Conservation (phyloP, 345 rosid species). For the Reutealis trisperma region DNA sequence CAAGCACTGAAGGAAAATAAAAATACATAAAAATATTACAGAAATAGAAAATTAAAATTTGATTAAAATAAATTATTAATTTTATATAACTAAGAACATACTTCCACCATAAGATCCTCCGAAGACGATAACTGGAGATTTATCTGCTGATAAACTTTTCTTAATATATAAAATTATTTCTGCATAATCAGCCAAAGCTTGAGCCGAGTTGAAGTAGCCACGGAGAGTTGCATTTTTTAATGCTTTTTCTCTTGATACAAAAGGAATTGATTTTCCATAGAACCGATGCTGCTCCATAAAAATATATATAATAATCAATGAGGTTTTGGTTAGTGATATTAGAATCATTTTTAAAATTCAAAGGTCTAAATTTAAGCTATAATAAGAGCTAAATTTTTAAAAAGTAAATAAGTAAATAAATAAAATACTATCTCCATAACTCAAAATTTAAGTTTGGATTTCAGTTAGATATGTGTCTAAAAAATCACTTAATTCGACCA, state of each 20-base stretch:
- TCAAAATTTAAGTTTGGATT: too few relatives aligned
- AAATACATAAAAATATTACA: background rate
- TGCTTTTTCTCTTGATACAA: background rate
- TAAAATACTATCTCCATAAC: too few relatives aligned
- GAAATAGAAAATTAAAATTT: background rate
- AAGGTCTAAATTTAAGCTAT: too few relatives aligned
- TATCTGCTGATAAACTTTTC: background rate
- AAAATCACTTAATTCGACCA: too few relatives aligned
- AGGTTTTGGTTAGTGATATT: too few relatives aligned
- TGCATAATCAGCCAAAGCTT: slow-evolving; percentile 22
- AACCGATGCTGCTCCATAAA: background rate
- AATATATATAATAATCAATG: too few relatives aligned
- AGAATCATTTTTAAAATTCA: too few relatives aligned
- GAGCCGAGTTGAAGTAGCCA: slow-evolving; percentile 16
- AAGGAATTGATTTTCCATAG: slow-evolving; percentile 16
- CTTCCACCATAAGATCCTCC: slow-evolving; percentile 25
- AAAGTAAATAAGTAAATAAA: too few relatives aligned
- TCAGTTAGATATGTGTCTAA: too few relatives aligned
- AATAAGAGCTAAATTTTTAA: too few relatives aligned
- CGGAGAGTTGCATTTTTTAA: slow-evolving; percentile 7
- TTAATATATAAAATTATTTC: slow-evolving; percentile 8
- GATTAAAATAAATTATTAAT: too few relatives aligned
- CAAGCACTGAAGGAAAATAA: slow-evolving; percentile 7
- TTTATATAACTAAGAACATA: background rate
- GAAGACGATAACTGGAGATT: background rate